A percentile compares a stretch with the other conserved stretches of the same genome.
Conservation (phyloP, 2,329 filamentous ascomycete genomes). For the Fusarium gaditjirri region DNA sequence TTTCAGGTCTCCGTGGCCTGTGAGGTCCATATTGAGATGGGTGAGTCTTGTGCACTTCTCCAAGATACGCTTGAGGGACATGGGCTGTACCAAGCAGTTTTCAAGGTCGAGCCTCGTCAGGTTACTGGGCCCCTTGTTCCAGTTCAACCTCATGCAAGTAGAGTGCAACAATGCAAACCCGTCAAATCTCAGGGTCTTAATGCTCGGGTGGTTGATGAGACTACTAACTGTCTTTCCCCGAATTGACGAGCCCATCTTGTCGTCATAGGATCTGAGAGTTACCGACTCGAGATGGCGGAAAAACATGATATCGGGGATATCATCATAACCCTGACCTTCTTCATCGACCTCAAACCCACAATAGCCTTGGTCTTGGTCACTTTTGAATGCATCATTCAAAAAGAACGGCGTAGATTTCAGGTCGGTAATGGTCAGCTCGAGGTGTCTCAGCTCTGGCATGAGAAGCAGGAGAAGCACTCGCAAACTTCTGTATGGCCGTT, state of each 20-base stretch:
- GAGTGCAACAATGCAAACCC: not conserved
- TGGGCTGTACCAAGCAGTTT: not conserved
- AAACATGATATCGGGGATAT: not conserved
- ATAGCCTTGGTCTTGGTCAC: not conserved
- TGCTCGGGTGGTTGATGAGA: not conserved
- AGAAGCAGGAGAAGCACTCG: not conserved
- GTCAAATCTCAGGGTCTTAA: not conserved
- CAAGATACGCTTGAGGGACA: not conserved
- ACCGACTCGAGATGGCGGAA: not conserved
- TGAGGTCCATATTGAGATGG: not conserved
- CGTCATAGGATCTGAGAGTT: not conserved
- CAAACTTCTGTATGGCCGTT: not conserved
- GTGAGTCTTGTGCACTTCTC: not conserved
- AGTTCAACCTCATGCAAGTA: not conserved
- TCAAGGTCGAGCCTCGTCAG: not conserved
- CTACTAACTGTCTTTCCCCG: not conserved
- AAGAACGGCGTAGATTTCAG: not conserved
- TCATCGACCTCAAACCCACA: not conserved
- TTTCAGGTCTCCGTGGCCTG: no score
- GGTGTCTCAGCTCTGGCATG: not conserved
- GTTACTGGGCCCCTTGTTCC: not conserved
- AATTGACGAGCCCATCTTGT: not conserved
- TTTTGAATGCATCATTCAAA: not conserved
- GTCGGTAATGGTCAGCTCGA: not conserved
- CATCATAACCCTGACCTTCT: no score